Evolutionary conservation across 495 filamentous ascomycete species (phyloP), one percentile per base, ranked within the genome.

Genomic region (Penicillium paxilli): DNA sequence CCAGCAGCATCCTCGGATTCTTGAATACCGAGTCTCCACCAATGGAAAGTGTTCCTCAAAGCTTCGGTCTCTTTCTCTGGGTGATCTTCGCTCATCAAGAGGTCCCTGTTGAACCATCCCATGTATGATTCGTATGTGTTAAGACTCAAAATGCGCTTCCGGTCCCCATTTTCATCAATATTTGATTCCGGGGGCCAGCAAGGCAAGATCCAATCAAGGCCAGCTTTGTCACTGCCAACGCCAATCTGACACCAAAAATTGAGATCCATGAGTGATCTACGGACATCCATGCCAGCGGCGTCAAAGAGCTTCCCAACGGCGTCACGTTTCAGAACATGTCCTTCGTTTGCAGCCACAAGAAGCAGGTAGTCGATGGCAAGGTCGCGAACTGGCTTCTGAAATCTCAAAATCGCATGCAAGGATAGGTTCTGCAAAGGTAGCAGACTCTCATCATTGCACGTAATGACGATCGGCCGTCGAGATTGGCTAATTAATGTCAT

Each of bases 181-280:
- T 92, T 89, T 4, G 73, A 64, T 0, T 87, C 86, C 20, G 74
- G 81, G 14, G 91, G 88, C 83, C 84, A 92, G 33, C 79, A 47
- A 79, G 86, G 69, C 83, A 89, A 57, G 51, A 94, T 87, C 95
- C 95, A 99, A 47, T 94, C 90, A 21, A 96, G 78, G 2, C 93
- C 92, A 1, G 89, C 87, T 64, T 89, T 89, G 12, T 83, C 78
- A 60, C 95, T 93, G n/a, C 95, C 95, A 22, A 98, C 83, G 1
- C 84, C 92, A 70, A 98, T 91, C 70, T 97, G 94, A 62, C 95
- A 98, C 91, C 91, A 97, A 67, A 94, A 96, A 57, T 96, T 85
- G 10, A 99, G 77, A 45, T 99, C 91, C 54, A 81, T 87, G n/a
- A 98, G 83, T 0, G 86, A 84, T 23, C 84, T 89, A 19, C 95